A percentile compares a stretch with the other conserved stretches of the same genome.
phyloP scores from a whole-genome alignment of 768 basidiomycete genomes.

The Boletus vinaceobasis region DNA sequence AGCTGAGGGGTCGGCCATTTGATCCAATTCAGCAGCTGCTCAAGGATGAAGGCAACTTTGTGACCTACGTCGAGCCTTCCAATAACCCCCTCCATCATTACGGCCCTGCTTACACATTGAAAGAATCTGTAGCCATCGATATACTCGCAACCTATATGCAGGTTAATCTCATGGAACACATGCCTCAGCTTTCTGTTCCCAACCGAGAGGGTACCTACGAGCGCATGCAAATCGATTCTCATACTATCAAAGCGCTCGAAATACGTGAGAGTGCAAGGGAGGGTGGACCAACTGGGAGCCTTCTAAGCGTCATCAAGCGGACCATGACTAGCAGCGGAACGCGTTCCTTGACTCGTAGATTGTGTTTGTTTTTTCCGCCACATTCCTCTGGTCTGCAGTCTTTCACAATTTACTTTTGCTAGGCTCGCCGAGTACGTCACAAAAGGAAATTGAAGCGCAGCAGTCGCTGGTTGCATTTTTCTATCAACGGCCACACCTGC shows the following conservation, averaged over 20 bases:
- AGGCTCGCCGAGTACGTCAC: constrained; percentile 84
- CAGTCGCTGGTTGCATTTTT: constrained; percentile 80
- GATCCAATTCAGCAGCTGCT: constrained; percentile 51
- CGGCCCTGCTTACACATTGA: constrained; percentile 17
- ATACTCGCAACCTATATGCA: constrained; percentile 65
- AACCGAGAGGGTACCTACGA: constrained; percentile 49
- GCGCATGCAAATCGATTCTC: constrained; percentile 86
- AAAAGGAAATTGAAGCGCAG: constrained; percentile 64
- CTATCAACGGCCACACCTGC: constrained; percentile 54
- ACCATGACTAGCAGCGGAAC: constrained; percentile 78
- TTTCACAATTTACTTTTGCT: constrained; percentile 12
- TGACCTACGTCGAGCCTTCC: constrained; percentile 43
- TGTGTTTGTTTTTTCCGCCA: constrained; percentile 51
- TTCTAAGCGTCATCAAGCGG: constrained; percentile 70
- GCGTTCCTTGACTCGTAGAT: constrained; percentile 68
- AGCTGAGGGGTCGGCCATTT: constrained; percentile 32
- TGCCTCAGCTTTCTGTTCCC: constrained; percentile 62
- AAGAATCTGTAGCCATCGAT: constrained; percentile 55
- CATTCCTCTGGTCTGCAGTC: constrained; percentile 4
- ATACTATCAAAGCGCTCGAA: constrained; percentile 87
- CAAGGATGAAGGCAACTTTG: constrained; percentile 50
- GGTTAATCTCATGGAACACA: constrained; percentile 70
- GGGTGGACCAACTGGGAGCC: constrained; percentile 68
- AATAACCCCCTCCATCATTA: neutral
- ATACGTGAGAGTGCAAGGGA: constrained; percentile 73